These are phyloP conservation scores for Apocynum venetum DNA, from an alignment of 257 asterid genomes.

Conservation along the genomic window DNA sequence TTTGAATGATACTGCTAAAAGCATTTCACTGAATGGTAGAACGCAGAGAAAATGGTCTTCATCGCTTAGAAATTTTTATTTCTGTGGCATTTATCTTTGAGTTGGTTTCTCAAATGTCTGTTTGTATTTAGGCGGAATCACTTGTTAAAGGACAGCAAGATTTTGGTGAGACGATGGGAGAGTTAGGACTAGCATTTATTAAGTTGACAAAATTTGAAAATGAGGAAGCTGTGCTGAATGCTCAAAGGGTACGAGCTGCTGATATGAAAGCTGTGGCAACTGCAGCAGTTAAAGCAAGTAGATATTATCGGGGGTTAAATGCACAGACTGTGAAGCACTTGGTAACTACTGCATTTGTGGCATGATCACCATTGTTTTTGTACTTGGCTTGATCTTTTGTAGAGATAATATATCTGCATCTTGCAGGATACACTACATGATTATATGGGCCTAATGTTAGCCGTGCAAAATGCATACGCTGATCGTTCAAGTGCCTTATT, in stretches of 20 bases:
- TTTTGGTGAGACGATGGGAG: constrained; percentile 91
- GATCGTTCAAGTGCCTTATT: constrained; percentile 94
- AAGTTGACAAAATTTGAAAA: constrained; percentile 85
- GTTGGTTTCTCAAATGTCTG: neutral
- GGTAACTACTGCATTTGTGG: constrained; percentile 40
- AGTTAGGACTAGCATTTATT: constrained; percentile 76
- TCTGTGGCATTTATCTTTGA: neutral
- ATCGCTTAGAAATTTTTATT: neutral
- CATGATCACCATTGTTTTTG: neutral
- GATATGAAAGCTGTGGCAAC: constrained; percentile 82
- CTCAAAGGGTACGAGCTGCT: constrained; percentile 73
- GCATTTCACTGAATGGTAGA: neutral
- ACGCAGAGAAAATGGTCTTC: neutral
- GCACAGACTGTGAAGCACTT: constrained; percentile 73
- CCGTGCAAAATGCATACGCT: constrained; percentile 72
- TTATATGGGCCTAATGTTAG: constrained; percentile 84
- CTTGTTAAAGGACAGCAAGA: constrained; percentile 86
- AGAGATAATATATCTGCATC: neutral
- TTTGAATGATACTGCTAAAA: neutral
- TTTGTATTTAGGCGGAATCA: constrained; percentile 63
- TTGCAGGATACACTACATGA: constrained; percentile 83
- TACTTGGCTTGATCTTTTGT: neutral
- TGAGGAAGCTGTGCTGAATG: constrained; percentile 53
- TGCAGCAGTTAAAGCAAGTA: constrained; percentile 85
- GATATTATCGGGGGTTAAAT: constrained; percentile 75